Evolutionary conservation across 192 early-diverging fungal genomes (phyloP), one percentile per base, ranked within the genome.

Genomic region (Coemansia javaensis): DNA sequence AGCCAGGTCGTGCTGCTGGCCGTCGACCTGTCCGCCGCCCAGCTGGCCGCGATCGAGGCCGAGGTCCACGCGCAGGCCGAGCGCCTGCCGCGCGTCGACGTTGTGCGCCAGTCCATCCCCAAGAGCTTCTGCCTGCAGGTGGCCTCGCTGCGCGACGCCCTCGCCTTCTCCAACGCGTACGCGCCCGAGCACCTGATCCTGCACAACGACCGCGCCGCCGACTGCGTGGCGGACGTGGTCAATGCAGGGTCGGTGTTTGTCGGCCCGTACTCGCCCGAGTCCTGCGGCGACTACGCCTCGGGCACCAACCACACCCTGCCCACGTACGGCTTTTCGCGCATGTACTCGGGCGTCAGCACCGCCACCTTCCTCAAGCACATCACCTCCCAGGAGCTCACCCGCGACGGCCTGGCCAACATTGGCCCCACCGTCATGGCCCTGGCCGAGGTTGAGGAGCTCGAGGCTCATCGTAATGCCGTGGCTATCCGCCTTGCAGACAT

Each of bases 221-320:
- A 57, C 17, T 60, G 79, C 18, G 59, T 97, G 2, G 56, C 75
- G 10, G 52, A 77, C 28, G 83, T 99, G 12, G 56, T 79, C 39
- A 94, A 94, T 64, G 97, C 97, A 15, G 97, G 97, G 16, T 89
- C 85, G 47, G 92, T 99, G 32, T 99, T 99, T 85, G 90, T 99
- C 33, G 97, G 97, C 0, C 80, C 79, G 42, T 99, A 86, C 63
- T 92, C 94, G 22, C 93, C 97, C 9, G 97, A 98, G 66, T 90
- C 89, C 52, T 95, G 94, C 55, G 97, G 97, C 44, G 97, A 99
- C 66, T 99, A 99, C 73, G 97, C 97, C 4, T 96, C 93, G 0
- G 97, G 97, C 38, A 99, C 97, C 14, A 99, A 98, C 81, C 97
- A 99, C 77, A 99, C 97, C 3, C 75, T 99, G 50, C 97, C 97